Percentiles rank a stretch among this genome's conserved stretches.
Conservation (phyloP, 352 stramenopile species). For the Stramenopiles sp. region DNA sequence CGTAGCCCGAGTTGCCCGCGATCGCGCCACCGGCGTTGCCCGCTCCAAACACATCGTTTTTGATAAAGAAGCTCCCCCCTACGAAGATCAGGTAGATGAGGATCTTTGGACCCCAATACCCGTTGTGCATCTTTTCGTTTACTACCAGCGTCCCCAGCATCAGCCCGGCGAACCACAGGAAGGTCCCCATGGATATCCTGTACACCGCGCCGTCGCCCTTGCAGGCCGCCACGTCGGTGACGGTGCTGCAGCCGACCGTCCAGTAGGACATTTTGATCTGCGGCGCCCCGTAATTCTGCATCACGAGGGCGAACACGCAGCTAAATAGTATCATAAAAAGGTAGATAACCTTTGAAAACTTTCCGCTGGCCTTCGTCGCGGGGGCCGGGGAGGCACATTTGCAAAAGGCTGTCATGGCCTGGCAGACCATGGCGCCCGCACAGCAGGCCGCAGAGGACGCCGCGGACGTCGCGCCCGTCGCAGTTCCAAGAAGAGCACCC, state of each 20-base stretch:
- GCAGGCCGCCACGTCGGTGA: neutral
- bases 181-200: neutral
- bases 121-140: neutral
- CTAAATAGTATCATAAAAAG: neutral
- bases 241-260: neutral
- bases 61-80: neutral
- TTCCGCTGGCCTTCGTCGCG: neutral
- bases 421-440: neutral
- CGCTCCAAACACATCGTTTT: neutral
- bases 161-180: neutral
- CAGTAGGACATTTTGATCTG: neutral
- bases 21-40: neutral
- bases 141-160: neutral
- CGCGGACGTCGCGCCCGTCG: neutral
- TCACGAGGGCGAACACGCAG: neutral
- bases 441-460: neutral
- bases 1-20: neutral
- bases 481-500: neutral
- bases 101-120: neutral
- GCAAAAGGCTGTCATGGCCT: neutral
- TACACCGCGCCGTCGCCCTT: neutral
- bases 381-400: neutral
- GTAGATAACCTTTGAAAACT: slow-evolving; percentile 3
- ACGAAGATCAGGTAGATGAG: neutral
- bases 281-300: neutral